Base-by-base conservation (phyloP, 768 basidiomycete species). In the Dioszegia crocea region DNA sequence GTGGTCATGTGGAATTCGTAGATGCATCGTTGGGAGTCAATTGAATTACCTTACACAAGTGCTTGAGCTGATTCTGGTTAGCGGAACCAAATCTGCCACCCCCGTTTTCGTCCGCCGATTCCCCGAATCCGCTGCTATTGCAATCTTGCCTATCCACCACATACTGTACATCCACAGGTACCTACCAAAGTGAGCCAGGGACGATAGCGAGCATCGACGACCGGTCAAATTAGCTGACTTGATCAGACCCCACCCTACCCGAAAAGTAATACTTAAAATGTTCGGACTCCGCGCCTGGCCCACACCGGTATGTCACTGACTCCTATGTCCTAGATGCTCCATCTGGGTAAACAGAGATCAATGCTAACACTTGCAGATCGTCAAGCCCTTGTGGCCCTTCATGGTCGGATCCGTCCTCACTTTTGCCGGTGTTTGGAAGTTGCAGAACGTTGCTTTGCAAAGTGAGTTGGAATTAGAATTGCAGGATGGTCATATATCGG, bases 251-350 rank as follows among this genome's bases (percentile, higher is more conserved):
- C 27, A 4, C 36, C 51, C 9, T 36, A 56, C n/a, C n/a, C n/a
- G 26, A 41, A 47, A 46, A n/a, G 23, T 33, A 17, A 19, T 12
- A 49, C 2, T 44, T 26, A 57, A 63, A 59, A 73, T 76, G 74
- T 76, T 76, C 68, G 75, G 75, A 66, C 71, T 76, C 56, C 67
- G 71, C 57, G 75, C 75, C 61, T 76, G 72, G 70, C 75, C 75
- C 63, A 76, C 74, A 51, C 72, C 74, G 46, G 74, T 76, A 61
- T 40, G 72, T 68, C 56, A 17, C 24, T 39, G n/a, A 19, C 19
- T 40, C 33, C 14, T 17, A 48, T 33, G 19, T 36, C 21, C 11
- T 40, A 39, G 43, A 23, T 4, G 36, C 21, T n/a, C n/a, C n/a
- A n/a, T n/a, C n/a, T n/a, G n/a, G n/a, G n/a, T n/a, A n/a, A n/a